Base-by-base conservation (phyloP, 352 stramenopile genomes). In the Globisporangium polare region DNA sequence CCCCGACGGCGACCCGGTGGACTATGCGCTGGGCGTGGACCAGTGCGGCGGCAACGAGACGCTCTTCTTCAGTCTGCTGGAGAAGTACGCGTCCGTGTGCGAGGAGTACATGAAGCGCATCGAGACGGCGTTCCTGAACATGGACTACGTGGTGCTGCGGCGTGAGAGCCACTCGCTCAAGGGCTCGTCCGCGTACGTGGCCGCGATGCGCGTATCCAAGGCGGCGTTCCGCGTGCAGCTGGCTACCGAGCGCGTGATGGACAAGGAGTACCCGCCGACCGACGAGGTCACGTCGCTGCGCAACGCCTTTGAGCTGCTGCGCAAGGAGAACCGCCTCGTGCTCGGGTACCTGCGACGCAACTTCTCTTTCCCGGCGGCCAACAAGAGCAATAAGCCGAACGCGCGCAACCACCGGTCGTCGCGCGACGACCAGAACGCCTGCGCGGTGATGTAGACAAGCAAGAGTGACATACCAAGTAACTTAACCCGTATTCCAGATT, bases 161-260 rank as follows among this genome's bases (percentile, higher is more conserved):
- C 79, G 83, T 4, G 84, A 93, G 60, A 89, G 80, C 54, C 86
- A 95, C 60, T 95, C 86, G 12, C 63, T 95, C n/a, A 95, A 95
- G 63, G 86, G 86, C n/a, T 92, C 83, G 7, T 93, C 86, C 0
- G 86, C 86, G 10, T 95, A 95, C 46, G 84, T 93, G 2, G 86
- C 86, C 8, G 86, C 86, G 0, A 78, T 92, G 74, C 80, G 86
- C 27, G 81, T 95, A 27, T 92, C 82, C 10, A 95, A 95, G 64
- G 76, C 83, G 9, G 77, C 86, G 18, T 93, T 92, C 71, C 81
- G 86, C 17, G 65, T 95, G 5, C 83, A 95, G 66, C 63, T 93
- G 3, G 81, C 81, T 3, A 90, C 78, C 8, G 84, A 90, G 53
- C 78, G 86, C 18, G 67, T 92, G n/a, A 90, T 95, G 75, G 80